Evolutionary conservation across 208 protist species (phyloP).

Genomic region (Angomonas ambiguus): DNA sequence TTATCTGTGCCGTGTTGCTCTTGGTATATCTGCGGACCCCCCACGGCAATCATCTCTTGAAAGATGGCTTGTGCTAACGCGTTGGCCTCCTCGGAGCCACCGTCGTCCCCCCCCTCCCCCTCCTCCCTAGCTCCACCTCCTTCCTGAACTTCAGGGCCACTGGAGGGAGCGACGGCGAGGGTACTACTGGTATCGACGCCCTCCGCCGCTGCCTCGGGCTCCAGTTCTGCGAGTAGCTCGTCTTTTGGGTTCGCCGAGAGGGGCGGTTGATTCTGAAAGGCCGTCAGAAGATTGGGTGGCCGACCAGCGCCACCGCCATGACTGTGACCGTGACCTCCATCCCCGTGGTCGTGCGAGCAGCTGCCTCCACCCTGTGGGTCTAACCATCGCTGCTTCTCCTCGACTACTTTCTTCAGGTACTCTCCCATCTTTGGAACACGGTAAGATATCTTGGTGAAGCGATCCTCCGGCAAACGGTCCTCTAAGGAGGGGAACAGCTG

Average conservation of each 20-base stretch:
- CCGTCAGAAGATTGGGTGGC: background rate
- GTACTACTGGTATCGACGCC: background rate
- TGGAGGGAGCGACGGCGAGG: background rate
- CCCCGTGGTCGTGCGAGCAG: slow-evolving; percentile 8
- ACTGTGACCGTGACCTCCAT: slow-evolving; percentile 1
- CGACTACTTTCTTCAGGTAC: background rate
- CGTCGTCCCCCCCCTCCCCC: background rate
- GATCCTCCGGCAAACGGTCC: background rate
- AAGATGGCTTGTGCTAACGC: slow-evolving; percentile 1
- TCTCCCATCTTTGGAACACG: background rate
- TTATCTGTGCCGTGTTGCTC: background rate
- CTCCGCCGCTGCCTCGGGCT: background rate
- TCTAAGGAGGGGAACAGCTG: slow-evolving; percentile 1
- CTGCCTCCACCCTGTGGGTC: no score
- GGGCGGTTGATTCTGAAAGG: background rate
- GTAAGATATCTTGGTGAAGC: background rate
- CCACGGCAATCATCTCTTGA: slow-evolving; percentile 1
- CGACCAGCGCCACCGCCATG: background rate
- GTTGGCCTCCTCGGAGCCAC: background rate
- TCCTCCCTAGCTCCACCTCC: background rate
- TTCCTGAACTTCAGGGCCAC: background rate
- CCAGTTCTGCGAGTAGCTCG: background rate
- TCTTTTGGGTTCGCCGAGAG: background rate
- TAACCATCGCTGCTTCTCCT: background rate
- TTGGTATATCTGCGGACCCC: background rate